Evolutionary conservation across 164 flowering plant genomes (phyloP), one percentile per base, ranked within the genome.

Genomic region (Berberis thunbergii): DNA sequence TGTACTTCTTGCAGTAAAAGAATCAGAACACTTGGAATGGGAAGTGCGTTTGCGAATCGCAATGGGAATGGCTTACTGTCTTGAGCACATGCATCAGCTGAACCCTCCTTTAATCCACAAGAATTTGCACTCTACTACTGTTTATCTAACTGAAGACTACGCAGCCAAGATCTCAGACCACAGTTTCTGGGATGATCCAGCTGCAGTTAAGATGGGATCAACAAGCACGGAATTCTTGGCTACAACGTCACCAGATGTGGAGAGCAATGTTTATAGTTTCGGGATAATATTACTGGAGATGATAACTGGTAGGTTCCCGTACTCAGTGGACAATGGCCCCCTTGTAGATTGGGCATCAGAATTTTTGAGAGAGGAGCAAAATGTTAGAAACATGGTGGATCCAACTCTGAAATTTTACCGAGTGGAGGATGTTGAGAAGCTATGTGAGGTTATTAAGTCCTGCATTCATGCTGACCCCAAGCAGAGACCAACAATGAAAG

Each of bases 21-120:
- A 86, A 75, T 76, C 91, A 4, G 97, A 89, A 61, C 94, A 86
- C 80, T 76, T 89, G 75, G 79, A 86, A 66, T 89, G 94, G 94
- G 70, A 45, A 13, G 80, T 72, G 78, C 75, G 97, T 56, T 57
- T 89, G 75, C 72, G 97, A 69, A 81, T 87, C 49, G 78, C 82
- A 13, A 84, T 89, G 89, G 97, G 97, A 60, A 77, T 86, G 66
- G 89, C 88, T 11, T 89, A 87, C 71, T 89, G 91, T 70, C 87
- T 85, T 2, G 85, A 86, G 54, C 72, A 87, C 76, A 83, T 89
- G 86, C 94, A 89, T 72, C 84, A 83, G 50, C 64, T 86, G 59
- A 65, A 64, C 40, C 88, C 88, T 4, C 86, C 86, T 0, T 42
- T 87, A 43, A 7, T 70, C 65, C 87, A 76, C 68, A 71, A 59